Evolutionary conservation across 768 basidiomycete genomes (phyloP), one percentile per base, ranked within the genome.

Genomic region (Brasilioporus rufonigricans): DNA sequence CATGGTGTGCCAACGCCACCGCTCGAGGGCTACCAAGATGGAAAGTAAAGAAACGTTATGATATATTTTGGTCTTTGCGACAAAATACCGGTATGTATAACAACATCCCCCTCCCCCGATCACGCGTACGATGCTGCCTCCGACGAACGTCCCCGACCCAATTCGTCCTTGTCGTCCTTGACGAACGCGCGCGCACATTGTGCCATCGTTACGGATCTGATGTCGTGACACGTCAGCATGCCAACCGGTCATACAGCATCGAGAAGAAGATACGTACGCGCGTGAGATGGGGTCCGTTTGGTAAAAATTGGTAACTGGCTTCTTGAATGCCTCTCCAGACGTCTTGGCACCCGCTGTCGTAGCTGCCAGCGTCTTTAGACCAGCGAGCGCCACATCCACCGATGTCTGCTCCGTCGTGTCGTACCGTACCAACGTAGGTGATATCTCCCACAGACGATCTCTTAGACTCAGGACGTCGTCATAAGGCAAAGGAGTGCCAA

Each of bases 401-500:
- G 91, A 93, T 1, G 89, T 91, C 23, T 72, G 76, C 74, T 98
- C 97, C 14, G 85, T 77, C 41, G 76, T 74, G 62, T 95, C 93
- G 67, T 95, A 94, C 59, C 93, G 80, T 35, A 96, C 84, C 26
- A 98, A 77, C 2, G 91, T 80, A 2, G 97, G 97, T 21, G 92
- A 90, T 59, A 99, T 85, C 68, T 96, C 94, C 96, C 96, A 98
- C 83, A 98, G 83, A 33, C 97, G 84, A 65, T 98, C 93, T 35
- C 95, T 84, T 43, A 99, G 76, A 44, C 79, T 76, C 7, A 94
- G 74, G 13, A 91, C 80, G 62, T 94, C 90, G 62, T 97, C 93
- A 66, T 99, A 99, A 0, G 93, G 92, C 48, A 98, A 70, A 18
- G 91, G 85, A 0, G 72, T 62, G 21, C 86, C 91, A n/a, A 93